Base-by-base conservation (phyloP, 768 basidiomycete species). In the Tremella mesenterica region DNA sequence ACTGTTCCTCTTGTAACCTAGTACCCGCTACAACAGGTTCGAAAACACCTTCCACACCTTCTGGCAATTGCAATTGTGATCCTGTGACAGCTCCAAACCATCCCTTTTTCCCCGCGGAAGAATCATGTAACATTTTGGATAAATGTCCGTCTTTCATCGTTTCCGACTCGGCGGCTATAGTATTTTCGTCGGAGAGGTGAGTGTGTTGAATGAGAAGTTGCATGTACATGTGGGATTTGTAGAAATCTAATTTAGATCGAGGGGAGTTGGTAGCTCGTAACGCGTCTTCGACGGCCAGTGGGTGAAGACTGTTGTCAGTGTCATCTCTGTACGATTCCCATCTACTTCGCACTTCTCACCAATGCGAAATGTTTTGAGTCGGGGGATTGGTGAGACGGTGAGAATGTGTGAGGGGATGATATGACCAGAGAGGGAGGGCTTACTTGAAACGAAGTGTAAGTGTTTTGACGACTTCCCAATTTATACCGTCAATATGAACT, bases 211-310 rank as follows among this genome's bases (percentile, higher is more conserved):
- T 56, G 13, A 73, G 51, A 44, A 71, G 55, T 46, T 73, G 72
- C 2, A 67, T 51, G 50, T 73, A 73, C 10, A 73, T 60, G 50
- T 71, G 70, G 44, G 67, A 63, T n/a, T 53, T 45, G 63, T 73
- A 73, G 50, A 73, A 73, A 52, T 73, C 72, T 18, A 73, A 36
- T 50, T 73, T 73, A 29, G 63, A 65, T 25, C 72, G 68, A 13
- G 70, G 72, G 27, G 67, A 68, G 56, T 71, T 69, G 47, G 50
- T 56, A 13, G 64, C 57, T 34, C 68, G 64, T 10, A 73, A 52
- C 18, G 68, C 60, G 47, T 73, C 72, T 63, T 73, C 72, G 4
- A 73, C 64, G 2, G 72, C 67, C 1, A 73, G 57, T 1, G 72
- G 72, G 45, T 73, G 72, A 13, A 73, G 63, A 26, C 64, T 69